phyloP scores from a whole-genome alignment of 108 stramenopile genomes.

The Nitzschia palea region DNA sequence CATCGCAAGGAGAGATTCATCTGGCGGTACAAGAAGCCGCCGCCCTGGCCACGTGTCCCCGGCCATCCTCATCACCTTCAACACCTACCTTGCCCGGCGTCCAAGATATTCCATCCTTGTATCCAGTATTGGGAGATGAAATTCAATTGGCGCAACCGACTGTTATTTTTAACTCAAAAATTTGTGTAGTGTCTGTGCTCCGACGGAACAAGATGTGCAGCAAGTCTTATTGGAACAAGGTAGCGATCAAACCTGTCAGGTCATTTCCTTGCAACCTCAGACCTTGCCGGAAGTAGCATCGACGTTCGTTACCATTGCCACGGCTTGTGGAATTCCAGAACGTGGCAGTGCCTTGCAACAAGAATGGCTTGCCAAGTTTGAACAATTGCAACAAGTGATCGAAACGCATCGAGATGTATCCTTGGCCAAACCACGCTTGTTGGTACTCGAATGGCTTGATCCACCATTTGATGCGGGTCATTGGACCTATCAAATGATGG shows the following conservation, averaged over 20 bases:
- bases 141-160: constrained; percentile 55
- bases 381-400: constrained; percentile 23
- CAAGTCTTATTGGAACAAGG: constrained; percentile 8
- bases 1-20: constrained; percentile 46
- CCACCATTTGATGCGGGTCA: constrained; percentile 91
- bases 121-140: constrained; percentile 54
- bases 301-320: constrained; percentile 62
- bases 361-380: constrained; percentile 38
- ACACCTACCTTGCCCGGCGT: constrained; percentile 11
- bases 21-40: constrained; percentile 29
- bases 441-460: constrained; percentile 91
- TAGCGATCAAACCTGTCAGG: background rate
- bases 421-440: constrained; percentile 36
- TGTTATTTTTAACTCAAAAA: constrained; percentile 85
- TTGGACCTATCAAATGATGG: constrained; percentile 90
- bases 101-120: constrained; percentile 50
- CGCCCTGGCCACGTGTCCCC: constrained; percentile 1
- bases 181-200: constrained; percentile 88
- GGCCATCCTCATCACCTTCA: background rate
- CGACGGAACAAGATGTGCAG: constrained; percentile 52
- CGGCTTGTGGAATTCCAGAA: constrained; percentile 56
- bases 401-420: constrained; percentile 3
- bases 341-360: constrained; percentile 41
- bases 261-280: constrained; percentile 72
- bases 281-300: constrained; percentile 71